Conservation (phyloP, 2,329 filamentous ascomycete genomes). For the Exophiala mesophila region DNA sequence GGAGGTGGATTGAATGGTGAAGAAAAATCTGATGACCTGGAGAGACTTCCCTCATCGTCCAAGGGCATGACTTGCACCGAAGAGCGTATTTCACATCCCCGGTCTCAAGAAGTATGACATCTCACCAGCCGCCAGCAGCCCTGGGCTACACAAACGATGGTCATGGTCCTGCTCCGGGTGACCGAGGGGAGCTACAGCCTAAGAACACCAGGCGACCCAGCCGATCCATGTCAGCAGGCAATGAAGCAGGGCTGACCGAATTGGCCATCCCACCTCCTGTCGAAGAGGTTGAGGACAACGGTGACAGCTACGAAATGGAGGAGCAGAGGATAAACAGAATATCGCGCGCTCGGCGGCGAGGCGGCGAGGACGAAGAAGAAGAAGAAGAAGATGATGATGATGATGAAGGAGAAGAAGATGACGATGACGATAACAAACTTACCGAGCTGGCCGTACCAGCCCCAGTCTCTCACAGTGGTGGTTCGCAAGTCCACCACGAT, state of each 20-base stretch:
- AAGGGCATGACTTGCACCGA: no score
- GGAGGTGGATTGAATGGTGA: no score
- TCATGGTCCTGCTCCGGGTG: background rate
- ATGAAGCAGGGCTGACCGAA: conserved; percentile 3
- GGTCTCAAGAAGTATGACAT: background rate
- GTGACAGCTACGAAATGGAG: conserved; percentile 2
- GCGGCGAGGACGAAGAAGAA: background rate
- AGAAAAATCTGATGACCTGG: no score
- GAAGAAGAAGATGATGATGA: no score
- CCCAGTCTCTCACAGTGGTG: background rate
- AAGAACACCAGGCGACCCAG: background rate
- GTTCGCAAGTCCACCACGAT: background rate
- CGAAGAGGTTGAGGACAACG: background rate
- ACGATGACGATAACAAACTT: no score
- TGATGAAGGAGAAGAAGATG: no score
- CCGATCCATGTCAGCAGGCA: background rate
- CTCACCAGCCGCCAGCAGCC: background rate
- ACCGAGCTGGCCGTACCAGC: background rate
- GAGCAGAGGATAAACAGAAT: background rate
- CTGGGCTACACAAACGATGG: background rate
- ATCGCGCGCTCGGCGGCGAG: background rate
- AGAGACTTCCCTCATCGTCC: no score
- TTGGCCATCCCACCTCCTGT: conserved; percentile 5
- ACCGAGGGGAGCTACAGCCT: background rate
- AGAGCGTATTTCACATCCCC: no score